These are phyloP conservation scores for Candida sp. DNA, from an alignment of 1,139 yeast species.

Conservation along the genomic window DNA sequence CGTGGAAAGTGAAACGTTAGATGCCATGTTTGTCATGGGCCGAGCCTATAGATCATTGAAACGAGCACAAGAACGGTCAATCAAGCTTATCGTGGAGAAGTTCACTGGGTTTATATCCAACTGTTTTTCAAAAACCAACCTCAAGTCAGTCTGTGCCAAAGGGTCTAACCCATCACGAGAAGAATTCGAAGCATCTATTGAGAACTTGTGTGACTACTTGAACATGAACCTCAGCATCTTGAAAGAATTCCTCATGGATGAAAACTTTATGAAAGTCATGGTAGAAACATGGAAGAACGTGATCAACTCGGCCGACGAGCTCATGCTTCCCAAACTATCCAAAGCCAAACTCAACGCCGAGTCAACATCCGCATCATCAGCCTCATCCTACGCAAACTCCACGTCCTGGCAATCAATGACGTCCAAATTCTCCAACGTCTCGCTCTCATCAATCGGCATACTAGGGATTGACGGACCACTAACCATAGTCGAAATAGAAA, in stretches of 20 bases:
- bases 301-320: constrained; percentile 63
- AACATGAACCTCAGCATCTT: constrained; percentile 71
- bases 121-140: constrained; percentile 47
- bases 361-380: constrained; percentile 4
- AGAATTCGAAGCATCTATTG: constrained; percentile 68
- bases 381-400: neutral
- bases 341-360: constrained; percentile 38
- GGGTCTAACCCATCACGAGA: constrained; percentile 48
- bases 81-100: constrained; percentile 70
- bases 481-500: constrained; percentile 65
- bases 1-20: constrained; percentile 78
- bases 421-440: constrained; percentile 54
- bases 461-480: constrained; percentile 51
- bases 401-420: constrained; percentile 54
- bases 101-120: constrained; percentile 46
- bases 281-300: constrained; percentile 77
- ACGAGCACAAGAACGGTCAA: constrained; percentile 66
- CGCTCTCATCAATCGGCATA: constrained; percentile 35
- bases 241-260: constrained; percentile 63
- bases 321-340: constrained; percentile 73
- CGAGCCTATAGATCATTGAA: constrained; percentile 69
- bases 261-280: constrained; percentile 69
- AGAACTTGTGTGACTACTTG: constrained; percentile 76
- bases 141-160: constrained; percentile 57
- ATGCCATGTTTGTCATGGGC: constrained; percentile 81